phyloP scores from a whole-genome alignment of 1,284 basidiomycete genomes.

The Retiboletus flavoniger region DNA sequence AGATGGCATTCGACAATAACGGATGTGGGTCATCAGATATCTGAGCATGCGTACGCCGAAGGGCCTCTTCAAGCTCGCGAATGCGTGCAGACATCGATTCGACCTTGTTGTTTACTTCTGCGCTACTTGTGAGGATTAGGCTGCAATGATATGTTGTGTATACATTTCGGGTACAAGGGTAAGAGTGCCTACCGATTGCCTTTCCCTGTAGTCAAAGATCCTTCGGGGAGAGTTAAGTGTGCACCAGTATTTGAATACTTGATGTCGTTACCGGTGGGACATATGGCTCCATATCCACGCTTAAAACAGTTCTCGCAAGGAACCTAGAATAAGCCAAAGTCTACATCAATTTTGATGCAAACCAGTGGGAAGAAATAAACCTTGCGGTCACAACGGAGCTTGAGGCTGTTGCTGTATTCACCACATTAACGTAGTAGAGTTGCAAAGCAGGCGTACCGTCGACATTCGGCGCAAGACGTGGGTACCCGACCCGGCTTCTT shows the following conservation, averaged over 20 bases:
- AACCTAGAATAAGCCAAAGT: constrained; percentile 40
- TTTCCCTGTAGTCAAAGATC: constrained; percentile 57
- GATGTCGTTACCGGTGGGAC: constrained; percentile 55
- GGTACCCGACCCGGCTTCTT: constrained; percentile 51
- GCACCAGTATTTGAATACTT: constrained; percentile 12
- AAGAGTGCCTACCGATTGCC: constrained; percentile 42
- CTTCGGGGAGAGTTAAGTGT: constrained; percentile 25
- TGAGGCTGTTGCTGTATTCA: constrained; percentile 46
- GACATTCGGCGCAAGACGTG: constrained; percentile 72
- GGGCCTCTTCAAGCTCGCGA: constrained; percentile 56
- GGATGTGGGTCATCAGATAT: constrained; percentile 49
- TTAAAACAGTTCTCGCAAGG: constrained; percentile 72
- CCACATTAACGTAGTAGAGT: too few relatives aligned
- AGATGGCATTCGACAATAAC: constrained; percentile 34
- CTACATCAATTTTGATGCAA: background rate
- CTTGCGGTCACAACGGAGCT: constrained; percentile 70
- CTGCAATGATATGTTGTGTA: constrained; percentile 30
- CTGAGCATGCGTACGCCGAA: constrained; percentile 47
- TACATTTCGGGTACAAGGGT: background rate
- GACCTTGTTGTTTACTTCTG: constrained; percentile 64
- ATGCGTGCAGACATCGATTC: constrained; percentile 54
- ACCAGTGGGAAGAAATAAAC: constrained; percentile 34
- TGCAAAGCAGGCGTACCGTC: constrained; percentile 40
- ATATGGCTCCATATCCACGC: constrained; percentile 67
- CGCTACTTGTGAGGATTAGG: constrained; percentile 61